phyloP scores from a whole-genome alignment of 768 basidiomycete genomes.

The Piloderma croceum region DNA sequence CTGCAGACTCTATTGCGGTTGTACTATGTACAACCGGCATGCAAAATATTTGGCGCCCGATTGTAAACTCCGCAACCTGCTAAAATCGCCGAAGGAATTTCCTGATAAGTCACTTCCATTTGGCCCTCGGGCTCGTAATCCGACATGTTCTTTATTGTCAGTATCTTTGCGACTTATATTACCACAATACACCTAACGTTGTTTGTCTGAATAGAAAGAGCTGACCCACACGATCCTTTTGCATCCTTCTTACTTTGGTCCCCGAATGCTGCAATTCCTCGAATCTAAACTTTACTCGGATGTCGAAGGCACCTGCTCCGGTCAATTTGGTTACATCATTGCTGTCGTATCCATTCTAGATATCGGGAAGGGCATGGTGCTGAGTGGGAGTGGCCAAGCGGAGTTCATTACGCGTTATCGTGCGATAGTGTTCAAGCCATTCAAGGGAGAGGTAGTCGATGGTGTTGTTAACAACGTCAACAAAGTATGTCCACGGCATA shows the following conservation, averaged over 20 bases:
- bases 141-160: slow-evolving; percentile 69
- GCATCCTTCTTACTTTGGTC: slow-evolving; percentile 97
- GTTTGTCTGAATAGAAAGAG: slow-evolving; percentile 63
- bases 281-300: slow-evolving; percentile 91
- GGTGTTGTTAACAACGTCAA: slow-evolving; percentile 93
- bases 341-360: slow-evolving; percentile 86
- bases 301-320: slow-evolving; percentile 96
- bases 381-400: slow-evolving; percentile 89
- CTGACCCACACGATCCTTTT: slow-evolving; percentile 95
- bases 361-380: slow-evolving; percentile 88
- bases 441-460: slow-evolving; percentile 98
- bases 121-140: slow-evolving; percentile 5
- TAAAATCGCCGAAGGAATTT: too few species aligned
- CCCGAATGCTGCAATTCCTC: slow-evolving; percentile 90
- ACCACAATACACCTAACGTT: slow-evolving; percentile 2
- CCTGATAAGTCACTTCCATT: too few species aligned
- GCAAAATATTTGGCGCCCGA: too few species aligned
- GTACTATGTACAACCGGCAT: too few species aligned
- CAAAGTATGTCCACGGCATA: slow-evolving; percentile 54
- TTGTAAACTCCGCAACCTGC: too few species aligned
- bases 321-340: slow-evolving; percentile 92
- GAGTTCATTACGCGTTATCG: slow-evolving; percentile 93
- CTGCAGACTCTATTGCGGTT: too few species aligned
- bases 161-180: slow-evolving; percentile 21
- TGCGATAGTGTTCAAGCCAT: slow-evolving; percentile 99